A percentile compares a stretch with the other conserved stretches of the same genome.
These are phyloP conservation scores for Dactylorhiza incarnata DNA, from an alignment of 106 monocot genomes.

Conservation along the genomic window DNA sequence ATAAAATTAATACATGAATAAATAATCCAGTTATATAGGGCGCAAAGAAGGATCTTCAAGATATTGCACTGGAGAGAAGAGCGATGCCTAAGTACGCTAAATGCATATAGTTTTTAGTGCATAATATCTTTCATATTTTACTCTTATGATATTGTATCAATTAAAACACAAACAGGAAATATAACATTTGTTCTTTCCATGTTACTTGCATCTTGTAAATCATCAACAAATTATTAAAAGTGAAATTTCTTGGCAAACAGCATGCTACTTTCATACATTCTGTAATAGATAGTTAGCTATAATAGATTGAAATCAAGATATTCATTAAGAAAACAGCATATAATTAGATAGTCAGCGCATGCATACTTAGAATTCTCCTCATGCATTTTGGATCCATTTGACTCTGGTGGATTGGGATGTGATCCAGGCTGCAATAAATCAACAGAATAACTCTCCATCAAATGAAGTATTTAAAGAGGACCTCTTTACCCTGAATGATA, in stretches of 20 bases:
- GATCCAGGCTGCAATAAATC: conserved; percentile 39
- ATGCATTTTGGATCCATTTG: conserved; percentile 45
- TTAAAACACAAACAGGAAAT: background rate
- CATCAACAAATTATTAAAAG: background rate
- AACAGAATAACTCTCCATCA: background rate
- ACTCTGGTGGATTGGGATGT: conserved; percentile 25
- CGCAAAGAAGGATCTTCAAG: background rate
- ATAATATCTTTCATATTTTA: conserved; percentile 1
- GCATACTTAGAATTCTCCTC: conserved; percentile 84
- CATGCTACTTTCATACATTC: background rate
- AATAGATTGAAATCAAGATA: background rate
- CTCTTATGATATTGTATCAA: background rate
- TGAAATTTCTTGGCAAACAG: background rate
- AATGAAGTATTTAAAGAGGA: background rate
- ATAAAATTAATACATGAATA: conserved; percentile 1
- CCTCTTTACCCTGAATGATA: background rate
- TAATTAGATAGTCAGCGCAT: background rate
- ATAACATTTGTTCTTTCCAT: background rate
- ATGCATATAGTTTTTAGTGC: background rate
- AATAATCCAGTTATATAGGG: background rate
- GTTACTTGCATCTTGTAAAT: background rate
- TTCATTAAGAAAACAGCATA: background rate
- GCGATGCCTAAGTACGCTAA: background rate
- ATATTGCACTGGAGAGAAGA: background rate
- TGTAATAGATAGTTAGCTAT: too few species aligned